Conservation (phyloP, 179 eudicot species). For the Camellia oleifera region DNA sequence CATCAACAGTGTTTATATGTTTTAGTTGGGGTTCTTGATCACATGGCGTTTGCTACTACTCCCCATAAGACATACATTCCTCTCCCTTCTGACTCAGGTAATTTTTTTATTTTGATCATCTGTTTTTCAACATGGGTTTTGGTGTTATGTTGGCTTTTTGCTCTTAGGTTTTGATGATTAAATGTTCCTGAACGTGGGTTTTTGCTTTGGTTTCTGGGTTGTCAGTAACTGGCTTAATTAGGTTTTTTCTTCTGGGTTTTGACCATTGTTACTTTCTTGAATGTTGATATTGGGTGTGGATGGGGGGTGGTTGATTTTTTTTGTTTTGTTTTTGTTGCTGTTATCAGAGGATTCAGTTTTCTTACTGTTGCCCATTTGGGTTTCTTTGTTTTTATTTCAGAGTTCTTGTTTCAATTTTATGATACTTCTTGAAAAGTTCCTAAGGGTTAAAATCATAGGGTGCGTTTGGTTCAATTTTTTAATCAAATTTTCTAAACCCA, state of each 20-base stretch:
- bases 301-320: not conserved
- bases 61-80: constrained; percentile 54
- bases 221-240: not conserved
- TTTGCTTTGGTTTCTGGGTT: constrained; percentile 12
- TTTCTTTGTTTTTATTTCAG: not conserved
- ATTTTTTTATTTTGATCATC: constrained; percentile 6
- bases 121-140: not conserved
- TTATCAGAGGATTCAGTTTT: not conserved
- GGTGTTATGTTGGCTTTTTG: not conserved
- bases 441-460: too few species aligned
- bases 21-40: constrained; percentile 16
- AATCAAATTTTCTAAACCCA: too few species aligned
- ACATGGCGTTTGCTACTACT: constrained; percentile 48
- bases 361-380: not conserved
- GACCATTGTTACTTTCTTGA: not conserved
- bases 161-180: not conserved
- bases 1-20: not conserved
- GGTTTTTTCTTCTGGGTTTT: constrained; percentile 6
- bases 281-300: not conserved
- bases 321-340: not conserved
- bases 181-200: not conserved
- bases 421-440: too few species aligned
- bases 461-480: too few species aligned
- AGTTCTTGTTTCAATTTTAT: not conserved
- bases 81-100: constrained; percentile 58